Evolutionary conservation across 2,329 filamentous ascomycete genomes (phyloP).

Genomic region (Diaporthe helianthi): DNA sequence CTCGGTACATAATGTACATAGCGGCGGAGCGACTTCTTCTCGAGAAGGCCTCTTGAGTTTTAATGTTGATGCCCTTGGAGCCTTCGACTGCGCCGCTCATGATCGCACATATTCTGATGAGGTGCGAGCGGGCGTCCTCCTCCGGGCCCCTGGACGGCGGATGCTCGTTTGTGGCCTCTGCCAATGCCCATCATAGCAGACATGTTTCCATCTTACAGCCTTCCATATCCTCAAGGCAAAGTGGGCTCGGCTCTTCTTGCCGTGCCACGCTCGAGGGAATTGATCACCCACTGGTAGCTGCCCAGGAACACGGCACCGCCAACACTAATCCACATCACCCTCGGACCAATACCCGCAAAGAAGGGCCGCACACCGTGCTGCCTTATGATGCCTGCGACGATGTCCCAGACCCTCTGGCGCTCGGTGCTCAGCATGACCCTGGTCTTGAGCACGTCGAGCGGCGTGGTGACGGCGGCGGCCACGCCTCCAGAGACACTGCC

Average conservation of each 20-base stretch:
- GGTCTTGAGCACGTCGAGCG: slow-evolving; percentile 95
- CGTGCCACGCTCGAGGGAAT: slow-evolving; percentile 63
- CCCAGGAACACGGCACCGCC: slow-evolving; percentile 95
- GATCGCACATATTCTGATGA: not conserved
- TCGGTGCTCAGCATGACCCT: slow-evolving; percentile 88
- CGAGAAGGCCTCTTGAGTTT: not conserved
- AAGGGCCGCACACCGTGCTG: slow-evolving; percentile 72
- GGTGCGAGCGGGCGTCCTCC: not conserved
- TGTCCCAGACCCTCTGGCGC: slow-evolving; percentile 62
- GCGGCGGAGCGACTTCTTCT: slow-evolving; percentile 1
- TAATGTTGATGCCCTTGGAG: not conserved
- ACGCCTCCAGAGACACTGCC: slow-evolving; percentile 84
- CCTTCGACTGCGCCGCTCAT: not conserved
- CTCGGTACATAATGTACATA: slow-evolving; percentile 30
- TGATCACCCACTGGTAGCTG: slow-evolving; percentile 88
- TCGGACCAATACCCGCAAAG: slow-evolving; percentile 78
- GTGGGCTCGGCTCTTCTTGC: not conserved
- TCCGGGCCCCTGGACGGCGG: not conserved
- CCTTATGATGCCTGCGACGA: slow-evolving; percentile 70
- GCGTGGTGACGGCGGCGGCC: slow-evolving; percentile 88
- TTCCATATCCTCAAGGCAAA: not conserved
- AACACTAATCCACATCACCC: slow-evolving; percentile 93
- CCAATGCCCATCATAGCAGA: not conserved
- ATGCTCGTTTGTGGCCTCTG: not conserved
- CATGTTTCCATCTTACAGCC: not conserved